These are phyloP conservation scores for Euclidium syriacum DNA, from an alignment of 345 rosid genomes.

Conservation along the genomic window DNA sequence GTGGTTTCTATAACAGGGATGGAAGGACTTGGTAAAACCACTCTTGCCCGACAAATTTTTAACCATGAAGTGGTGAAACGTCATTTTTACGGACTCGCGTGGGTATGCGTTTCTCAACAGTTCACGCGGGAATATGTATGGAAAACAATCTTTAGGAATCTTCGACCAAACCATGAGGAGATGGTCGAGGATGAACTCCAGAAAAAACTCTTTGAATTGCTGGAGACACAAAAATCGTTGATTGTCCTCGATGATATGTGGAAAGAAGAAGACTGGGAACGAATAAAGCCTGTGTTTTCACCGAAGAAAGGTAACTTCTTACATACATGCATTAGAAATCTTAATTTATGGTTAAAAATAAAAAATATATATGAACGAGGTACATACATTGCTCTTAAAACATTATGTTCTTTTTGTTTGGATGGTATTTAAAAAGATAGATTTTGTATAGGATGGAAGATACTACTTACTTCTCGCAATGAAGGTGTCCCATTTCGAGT, in stretches of 20 bases:
- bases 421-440: too few species aligned
- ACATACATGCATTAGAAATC: too few species aligned
- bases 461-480: slow-evolving; percentile 37
- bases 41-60: slow-evolving; percentile 30
- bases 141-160: slow-evolving; percentile 21
- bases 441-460: too few species aligned
- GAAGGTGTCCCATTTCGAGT: slow-evolving; percentile 17
- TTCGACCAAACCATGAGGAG: slow-evolving; percentile 14
- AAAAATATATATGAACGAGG: too few species aligned
- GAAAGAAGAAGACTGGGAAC: slow-evolving; percentile 21
- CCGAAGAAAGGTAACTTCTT: background rate
- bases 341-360: too few species aligned
- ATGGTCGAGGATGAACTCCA: slow-evolving; percentile 24
- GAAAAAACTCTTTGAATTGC: background rate
- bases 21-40: slow-evolving; percentile 45
- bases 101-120: slow-evolving; percentile 34
- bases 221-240: slow-evolving; percentile 25
- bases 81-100: slow-evolving; percentile 24
- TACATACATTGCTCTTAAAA: too few species aligned
- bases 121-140: slow-evolving; percentile 19
- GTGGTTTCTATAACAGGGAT: slow-evolving; percentile 39
- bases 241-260: slow-evolving; percentile 41
- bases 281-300: slow-evolving; percentile 36
- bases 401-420: too few species aligned
- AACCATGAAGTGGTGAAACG: slow-evolving; percentile 4